Percentiles rank a stretch among this genome's conserved stretches.
Conservation (phyloP, 164 flowering plant genomes). For the Nymphaea thermarum region DNA sequence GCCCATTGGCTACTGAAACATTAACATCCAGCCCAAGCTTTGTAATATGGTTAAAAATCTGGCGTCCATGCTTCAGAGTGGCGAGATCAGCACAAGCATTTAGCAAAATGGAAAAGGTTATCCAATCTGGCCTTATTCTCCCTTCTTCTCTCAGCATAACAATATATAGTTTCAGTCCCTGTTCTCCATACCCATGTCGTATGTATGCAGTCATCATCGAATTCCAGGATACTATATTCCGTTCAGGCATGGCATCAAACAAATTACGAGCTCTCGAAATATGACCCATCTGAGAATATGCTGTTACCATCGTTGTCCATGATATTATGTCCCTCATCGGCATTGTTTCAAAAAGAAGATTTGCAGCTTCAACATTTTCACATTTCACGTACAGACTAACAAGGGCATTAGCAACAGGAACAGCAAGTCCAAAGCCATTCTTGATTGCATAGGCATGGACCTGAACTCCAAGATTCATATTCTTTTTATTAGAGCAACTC, state of each 20-base stretch:
- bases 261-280: constrained; percentile 18
- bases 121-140: constrained; percentile 25
- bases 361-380: constrained; percentile 16
- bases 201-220: constrained; percentile 34
- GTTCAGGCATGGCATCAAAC: constrained; percentile 30
- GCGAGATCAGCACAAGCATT: constrained; percentile 33
- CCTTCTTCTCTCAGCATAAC: constrained; percentile 18
- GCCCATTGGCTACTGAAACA: constrained; percentile 31
- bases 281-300: constrained; percentile 25
- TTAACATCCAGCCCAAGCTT: constrained; percentile 22
- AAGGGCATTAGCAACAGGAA: constrained; percentile 35
- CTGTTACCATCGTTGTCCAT: constrained; percentile 26
- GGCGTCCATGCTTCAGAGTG: constrained; percentile 25
- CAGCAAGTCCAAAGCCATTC: constrained; percentile 22
- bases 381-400: constrained; percentile 31
- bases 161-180: constrained; percentile 25
- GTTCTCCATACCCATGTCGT: constrained; percentile 30
- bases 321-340: constrained; percentile 28
- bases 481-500: constrained; percentile 23
- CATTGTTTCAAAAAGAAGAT: constrained; percentile 21
- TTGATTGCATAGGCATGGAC: constrained; percentile 28
- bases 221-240: constrained; percentile 37
- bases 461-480: constrained; percentile 22
- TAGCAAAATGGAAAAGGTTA: constrained; percentile 25
- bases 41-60: constrained; percentile 25